Evolutionary conservation across 129 eudicot genomes (phyloP).

Genomic region (Helichrysum umbraculigerum): DNA sequence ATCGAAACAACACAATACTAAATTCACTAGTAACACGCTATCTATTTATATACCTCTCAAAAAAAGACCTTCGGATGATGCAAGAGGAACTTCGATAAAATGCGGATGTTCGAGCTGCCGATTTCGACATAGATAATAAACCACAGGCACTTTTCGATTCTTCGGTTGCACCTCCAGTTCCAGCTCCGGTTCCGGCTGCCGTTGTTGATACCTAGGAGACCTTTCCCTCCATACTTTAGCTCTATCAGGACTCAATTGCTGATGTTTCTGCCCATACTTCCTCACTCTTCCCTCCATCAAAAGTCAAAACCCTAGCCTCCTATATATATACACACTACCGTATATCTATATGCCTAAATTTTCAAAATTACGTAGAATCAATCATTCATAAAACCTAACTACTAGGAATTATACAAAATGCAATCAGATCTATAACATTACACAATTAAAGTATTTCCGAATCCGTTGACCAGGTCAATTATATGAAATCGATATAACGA

Average conservation of each 20-base stretch:
- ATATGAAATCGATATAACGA: constrained; percentile 20
- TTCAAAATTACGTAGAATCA: not conserved
- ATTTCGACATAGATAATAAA: constrained; percentile 80
- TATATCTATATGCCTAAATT: not conserved
- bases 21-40: constrained; percentile 37
- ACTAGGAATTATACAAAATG: not conserved
- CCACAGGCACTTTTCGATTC: constrained; percentile 66
- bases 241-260: constrained; percentile 86
- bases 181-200: constrained; percentile 32
- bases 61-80: constrained; percentile 84
- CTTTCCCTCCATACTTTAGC: constrained; percentile 92
- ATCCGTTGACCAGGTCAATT: constrained; percentile 20
- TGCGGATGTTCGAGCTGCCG: constrained; percentile 99
- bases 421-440: constrained; percentile 31
- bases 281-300: constrained; percentile 72
- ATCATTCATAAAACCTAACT: not conserved
- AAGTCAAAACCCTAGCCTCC: constrained; percentile 41
- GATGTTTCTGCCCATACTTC: constrained; percentile 62
- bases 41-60: constrained; percentile 62
- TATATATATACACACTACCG: not conserved
- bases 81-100: constrained; percentile 79
- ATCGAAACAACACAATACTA: not conserved
- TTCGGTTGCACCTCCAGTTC: constrained; percentile 31
- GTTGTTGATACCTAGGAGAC: constrained; percentile 75
- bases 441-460: not conserved